These are phyloP conservation scores for Zasmidium cellare DNA, from an alignment of 2,329 filamentous ascomycete species.

Conservation along the genomic window DNA sequence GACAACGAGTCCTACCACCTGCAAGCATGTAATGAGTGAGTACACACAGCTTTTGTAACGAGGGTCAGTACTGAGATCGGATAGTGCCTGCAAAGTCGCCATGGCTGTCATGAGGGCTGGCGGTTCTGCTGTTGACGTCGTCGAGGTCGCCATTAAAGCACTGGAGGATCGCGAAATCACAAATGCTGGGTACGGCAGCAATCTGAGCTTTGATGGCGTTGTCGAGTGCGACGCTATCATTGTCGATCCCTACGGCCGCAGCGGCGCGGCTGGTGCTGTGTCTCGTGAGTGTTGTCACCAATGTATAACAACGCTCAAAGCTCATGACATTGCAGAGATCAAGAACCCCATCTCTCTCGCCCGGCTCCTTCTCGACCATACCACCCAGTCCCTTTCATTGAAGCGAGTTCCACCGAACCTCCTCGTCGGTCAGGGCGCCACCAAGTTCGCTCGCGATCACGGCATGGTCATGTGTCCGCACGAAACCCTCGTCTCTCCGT, in stretches of 20 bases:
- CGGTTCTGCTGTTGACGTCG: constrained; percentile 78
- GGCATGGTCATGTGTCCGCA: constrained; percentile 72
- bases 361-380: constrained; percentile 76
- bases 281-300: constrained; percentile 63
- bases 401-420: constrained; percentile 90
- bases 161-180: constrained; percentile 95
- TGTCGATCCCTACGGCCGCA: constrained; percentile 86
- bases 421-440: constrained; percentile 81
- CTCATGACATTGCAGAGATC: constrained; percentile 61
- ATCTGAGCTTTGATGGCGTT: constrained; percentile 82
- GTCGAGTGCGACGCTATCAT: constrained; percentile 95
- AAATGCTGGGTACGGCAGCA: constrained; percentile 94
- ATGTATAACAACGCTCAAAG: not conserved
- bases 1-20: constrained; percentile 85
- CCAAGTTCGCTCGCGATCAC: constrained; percentile 78
- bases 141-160: constrained; percentile 82
- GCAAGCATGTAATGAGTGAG: constrained; percentile 83
- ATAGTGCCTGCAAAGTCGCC: constrained; percentile 76
- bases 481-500: constrained; percentile 76
- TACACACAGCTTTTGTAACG: constrained; percentile 18
- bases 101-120: constrained; percentile 81
- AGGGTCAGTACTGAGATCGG: constrained; percentile 19
- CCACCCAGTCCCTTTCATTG: constrained; percentile 74
- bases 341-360: constrained; percentile 91
- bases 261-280: constrained; percentile 89